Percentiles rank a stretch among this genome's conserved stretches.
phyloP scores from a whole-genome alignment of 768 basidiomycete genomes.

The Mycena chlorophos region DNA sequence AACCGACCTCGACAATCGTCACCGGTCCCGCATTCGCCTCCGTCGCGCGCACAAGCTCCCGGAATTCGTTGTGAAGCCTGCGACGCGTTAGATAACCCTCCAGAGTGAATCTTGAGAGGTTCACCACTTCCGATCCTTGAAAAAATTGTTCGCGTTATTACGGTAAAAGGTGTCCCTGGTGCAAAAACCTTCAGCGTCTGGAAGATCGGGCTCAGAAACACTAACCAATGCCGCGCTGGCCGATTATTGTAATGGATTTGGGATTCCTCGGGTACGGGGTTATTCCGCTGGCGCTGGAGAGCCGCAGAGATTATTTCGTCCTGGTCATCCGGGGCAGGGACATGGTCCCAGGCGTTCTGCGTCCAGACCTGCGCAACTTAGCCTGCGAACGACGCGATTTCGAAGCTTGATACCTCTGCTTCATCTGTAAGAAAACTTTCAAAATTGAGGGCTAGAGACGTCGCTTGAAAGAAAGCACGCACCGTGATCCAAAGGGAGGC shows the following conservation, averaged over 20 bases:
- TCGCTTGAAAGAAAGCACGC: slow-evolving; percentile 16
- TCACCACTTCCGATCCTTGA: slow-evolving; percentile 90
- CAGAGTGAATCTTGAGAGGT: slow-evolving; percentile 1
- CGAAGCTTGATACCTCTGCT: too few relatives aligned
- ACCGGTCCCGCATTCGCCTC: slow-evolving; percentile 72
- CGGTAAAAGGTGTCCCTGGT: slow-evolving; percentile 94
- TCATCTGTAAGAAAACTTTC: slow-evolving; percentile 68
- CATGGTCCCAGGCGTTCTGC: slow-evolving; percentile 92
- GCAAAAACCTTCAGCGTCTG: slow-evolving; percentile 20
- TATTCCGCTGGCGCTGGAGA: slow-evolving; percentile 64
- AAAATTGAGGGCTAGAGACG: slow-evolving; percentile 7
- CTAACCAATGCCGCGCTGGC: slow-evolving; percentile 72
- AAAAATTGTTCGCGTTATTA: slow-evolving; percentile 83
- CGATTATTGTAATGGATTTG: slow-evolving; percentile 69
- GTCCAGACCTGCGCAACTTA: slow-evolving; percentile 87
- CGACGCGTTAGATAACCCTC: background rate
- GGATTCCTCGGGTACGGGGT: slow-evolving; percentile 79
- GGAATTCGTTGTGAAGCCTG: slow-evolving; percentile 93
- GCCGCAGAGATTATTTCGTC: slow-evolving; percentile 68
- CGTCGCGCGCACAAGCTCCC: slow-evolving; percentile 74
- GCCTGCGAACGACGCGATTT: too few relatives aligned
- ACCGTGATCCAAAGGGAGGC: slow-evolving; percentile 76
- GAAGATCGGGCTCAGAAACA: background rate
- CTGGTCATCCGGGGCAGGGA: slow-evolving; percentile 81
- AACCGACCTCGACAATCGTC: slow-evolving; percentile 86